Base-by-base conservation (phyloP, 371 early-diverging fungal species). In the Synchytrium microbalum region DNA sequence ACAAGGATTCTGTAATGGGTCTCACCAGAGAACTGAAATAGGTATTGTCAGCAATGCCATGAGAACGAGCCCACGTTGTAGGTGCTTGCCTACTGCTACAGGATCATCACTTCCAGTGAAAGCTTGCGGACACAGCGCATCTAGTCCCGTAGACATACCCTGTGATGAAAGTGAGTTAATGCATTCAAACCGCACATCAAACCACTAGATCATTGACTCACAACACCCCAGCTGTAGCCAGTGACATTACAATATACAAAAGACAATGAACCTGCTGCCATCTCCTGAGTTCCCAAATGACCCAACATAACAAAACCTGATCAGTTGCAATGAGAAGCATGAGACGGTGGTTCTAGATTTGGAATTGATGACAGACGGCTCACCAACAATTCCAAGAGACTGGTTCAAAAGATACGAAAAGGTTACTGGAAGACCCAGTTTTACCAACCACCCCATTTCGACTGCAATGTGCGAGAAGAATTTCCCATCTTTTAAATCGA, bases 111-210 rank as follows among this genome's bases (percentile, higher is more conserved):
- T 74, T 0, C 84, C 91, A 0, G 93, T 92, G 72, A 79, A 90
- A 26, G 90, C 83, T 73, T 95, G 94, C 26, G 88, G 86, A 66
- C 92, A 92, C 55, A 95, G 76, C 2, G 93, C 92, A 71, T 95
- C 94, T 25, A 95, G 76, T 0, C 90, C 93, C 33, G 91, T 84
- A 2, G 88, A 84, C 58, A 86, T 69, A 5, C 74, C 74, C 58
- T 54, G 61, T 16, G 46, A 19, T 38, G 46, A 38, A 38, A 19
- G 46, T 38, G 46, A 38, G 46, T 38, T n/a, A n/a, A n/a, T n/a
- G n/a, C n/a, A n/a, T n/a, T n/a, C n/a, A n/a, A n/a, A n/a, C n/a
- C n/a, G n/a, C n/a, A n/a, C 59, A 61, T 19, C 62, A 57, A 29
- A 56, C 56, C 60, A 8, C 53, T n/a, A 5, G 53, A 28, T 16